A percentile compares a stretch with the other conserved stretches of the same genome.
Conservation (phyloP, 495 filamentous ascomycete genomes). For the Pyrenopolyporus hunteri region DNA sequence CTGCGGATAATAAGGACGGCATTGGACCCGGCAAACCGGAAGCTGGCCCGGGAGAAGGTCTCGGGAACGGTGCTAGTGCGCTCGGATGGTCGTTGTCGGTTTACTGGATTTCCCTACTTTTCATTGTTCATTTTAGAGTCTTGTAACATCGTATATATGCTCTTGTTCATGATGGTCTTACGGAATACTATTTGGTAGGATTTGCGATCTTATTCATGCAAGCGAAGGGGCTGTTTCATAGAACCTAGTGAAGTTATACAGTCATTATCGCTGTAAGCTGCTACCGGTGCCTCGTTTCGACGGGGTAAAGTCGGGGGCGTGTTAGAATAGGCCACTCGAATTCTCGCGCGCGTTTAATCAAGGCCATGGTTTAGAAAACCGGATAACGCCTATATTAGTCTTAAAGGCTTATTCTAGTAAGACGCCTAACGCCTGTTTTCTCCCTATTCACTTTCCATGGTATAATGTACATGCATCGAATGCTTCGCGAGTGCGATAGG, state of each 20-base stretch:
- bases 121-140: slow-evolving; percentile 4
- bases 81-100: slow-evolving; percentile 15
- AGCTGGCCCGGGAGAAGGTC: slow-evolving; percentile 26
- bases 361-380: too few relatives aligned
- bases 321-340: too few relatives aligned
- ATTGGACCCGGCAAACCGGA: slow-evolving; percentile 41
- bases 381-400: neutral
- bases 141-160: neutral
- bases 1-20: slow-evolving; percentile 30
- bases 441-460: neutral
- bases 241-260: too few relatives aligned
- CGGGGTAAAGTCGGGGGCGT: too few relatives aligned
- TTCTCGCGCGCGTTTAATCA: too few relatives aligned
- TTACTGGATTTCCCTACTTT: slow-evolving; percentile 5
- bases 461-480: neutral
- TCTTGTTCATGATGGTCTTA: neutral
- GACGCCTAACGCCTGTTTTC: neutral
- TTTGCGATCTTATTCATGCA: neutral
- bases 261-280: too few relatives aligned
- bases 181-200: neutral
- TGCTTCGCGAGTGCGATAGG: neutral
- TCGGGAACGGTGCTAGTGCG: slow-evolving; percentile 41
- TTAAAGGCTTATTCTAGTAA: neutral
- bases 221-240: neutral
- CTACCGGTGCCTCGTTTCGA: too few relatives aligned